These are phyloP conservation scores for Blastomyces parvus DNA, from an alignment of 2,329 filamentous ascomycete species.

Conservation along the genomic window DNA sequence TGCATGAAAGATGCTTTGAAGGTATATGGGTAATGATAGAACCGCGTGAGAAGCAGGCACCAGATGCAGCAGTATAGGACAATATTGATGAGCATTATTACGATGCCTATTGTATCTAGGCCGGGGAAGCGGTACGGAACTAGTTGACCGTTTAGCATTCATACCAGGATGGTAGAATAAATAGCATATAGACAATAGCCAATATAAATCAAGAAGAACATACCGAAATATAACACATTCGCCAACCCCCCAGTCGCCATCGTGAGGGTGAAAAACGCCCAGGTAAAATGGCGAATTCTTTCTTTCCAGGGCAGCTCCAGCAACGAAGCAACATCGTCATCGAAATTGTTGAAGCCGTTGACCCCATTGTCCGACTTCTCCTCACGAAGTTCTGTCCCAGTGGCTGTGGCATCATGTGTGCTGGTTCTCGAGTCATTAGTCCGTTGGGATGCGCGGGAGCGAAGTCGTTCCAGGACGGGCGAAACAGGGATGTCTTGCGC, in stretches of 20 bases:
- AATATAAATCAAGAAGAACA: slow-evolving; percentile 33
- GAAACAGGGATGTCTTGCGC: background rate
- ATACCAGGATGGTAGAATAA: slow-evolving; percentile 13
- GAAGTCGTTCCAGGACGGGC: background rate
- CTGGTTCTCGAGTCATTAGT: background rate
- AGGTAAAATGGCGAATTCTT: slow-evolving; percentile 55
- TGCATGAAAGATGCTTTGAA: slow-evolving; percentile 64
- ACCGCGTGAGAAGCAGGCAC: slow-evolving; percentile 56
- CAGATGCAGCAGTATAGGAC: slow-evolving; percentile 55
- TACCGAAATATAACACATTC: slow-evolving; percentile 47
- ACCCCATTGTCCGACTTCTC: background rate
- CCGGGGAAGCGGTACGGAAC: slow-evolving; percentile 48
- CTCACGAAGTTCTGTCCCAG: background rate
- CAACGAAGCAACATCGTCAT: slow-evolving; percentile 14
- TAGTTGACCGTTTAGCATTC: slow-evolving; percentile 12
- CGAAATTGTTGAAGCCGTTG: background rate
- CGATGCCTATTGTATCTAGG: slow-evolving; percentile 49
- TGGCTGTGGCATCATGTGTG: background rate
- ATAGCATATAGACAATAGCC: background rate
- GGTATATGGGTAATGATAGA: slow-evolving; percentile 59
- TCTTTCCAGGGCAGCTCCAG: slow-evolving; percentile 40
- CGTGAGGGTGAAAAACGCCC: slow-evolving; percentile 70
- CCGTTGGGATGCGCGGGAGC: background rate
- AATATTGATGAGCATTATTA: slow-evolving; percentile 56
- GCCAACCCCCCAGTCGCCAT: slow-evolving; percentile 54